phyloP scores from a whole-genome alignment of 306 rosid genomes.

The Corylus heterophylla region DNA sequence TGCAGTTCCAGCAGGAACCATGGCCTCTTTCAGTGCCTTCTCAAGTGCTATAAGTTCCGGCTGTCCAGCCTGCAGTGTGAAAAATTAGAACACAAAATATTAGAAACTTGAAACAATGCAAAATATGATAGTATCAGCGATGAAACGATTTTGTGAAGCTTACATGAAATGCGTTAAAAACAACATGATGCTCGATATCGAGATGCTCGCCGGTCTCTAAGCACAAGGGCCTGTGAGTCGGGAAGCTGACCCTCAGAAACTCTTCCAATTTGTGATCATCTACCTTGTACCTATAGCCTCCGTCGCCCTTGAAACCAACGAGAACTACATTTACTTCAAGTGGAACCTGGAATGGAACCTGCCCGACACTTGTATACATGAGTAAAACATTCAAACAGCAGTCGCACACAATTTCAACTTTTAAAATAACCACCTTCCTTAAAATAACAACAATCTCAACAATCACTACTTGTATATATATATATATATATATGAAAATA shows the following conservation, averaged over 20 bases:
- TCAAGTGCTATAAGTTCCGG: conserved; percentile 88
- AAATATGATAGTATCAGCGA: background rate
- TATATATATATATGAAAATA: too few relatives aligned
- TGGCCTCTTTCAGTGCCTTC: conserved; percentile 74
- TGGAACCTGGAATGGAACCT: conserved; percentile 98
- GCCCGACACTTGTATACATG: background rate
- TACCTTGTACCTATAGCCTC: conserved; percentile 69
- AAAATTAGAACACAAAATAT: conserved; percentile 7
- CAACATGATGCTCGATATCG: conserved; percentile 85
- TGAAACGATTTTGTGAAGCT: conserved; percentile 20
- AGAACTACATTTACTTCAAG: conserved; percentile 91
- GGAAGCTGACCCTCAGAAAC: conserved; percentile 69
- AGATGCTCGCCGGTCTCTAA: conserved; percentile 85
- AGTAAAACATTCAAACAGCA: background rate
- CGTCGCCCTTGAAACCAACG: conserved; percentile 77
- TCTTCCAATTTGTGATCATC: conserved; percentile 75
- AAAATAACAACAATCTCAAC: background rate
- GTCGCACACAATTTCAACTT: background rate
- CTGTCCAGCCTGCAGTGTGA: conserved; percentile 70
- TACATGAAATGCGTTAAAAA: conserved; percentile 77
- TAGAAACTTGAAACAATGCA: background rate
- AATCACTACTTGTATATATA: too few relatives aligned
- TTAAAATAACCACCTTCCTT: background rate
- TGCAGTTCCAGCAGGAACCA: conserved; percentile 85
- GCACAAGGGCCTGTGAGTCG: conserved; percentile 85